These are phyloP conservation scores for Lentinula sp. DNA, from an alignment of 768 basidiomycete species.

Conservation along the genomic window DNA sequence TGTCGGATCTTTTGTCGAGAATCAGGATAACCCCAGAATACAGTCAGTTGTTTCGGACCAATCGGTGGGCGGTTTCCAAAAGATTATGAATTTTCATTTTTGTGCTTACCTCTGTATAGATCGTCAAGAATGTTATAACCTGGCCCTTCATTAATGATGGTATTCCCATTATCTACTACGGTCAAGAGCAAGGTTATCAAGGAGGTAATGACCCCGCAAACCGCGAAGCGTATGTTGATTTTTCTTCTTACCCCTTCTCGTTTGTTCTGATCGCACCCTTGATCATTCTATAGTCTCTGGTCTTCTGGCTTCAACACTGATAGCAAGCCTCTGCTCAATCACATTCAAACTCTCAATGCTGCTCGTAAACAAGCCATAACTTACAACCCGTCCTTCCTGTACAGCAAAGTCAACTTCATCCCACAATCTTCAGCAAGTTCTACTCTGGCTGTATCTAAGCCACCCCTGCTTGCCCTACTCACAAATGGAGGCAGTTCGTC, in stretches of 20 bases:
- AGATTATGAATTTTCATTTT: not conserved
- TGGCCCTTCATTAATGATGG: constrained; percentile 65
- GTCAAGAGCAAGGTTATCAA: constrained; percentile 59
- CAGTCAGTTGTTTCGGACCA: constrained; percentile 42
- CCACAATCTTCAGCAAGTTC: constrained; percentile 22
- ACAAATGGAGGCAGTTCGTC: constrained; percentile 41
- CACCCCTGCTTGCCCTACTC: constrained; percentile 48
- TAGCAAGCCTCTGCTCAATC: constrained; percentile 37
- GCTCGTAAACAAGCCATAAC: constrained; percentile 45
- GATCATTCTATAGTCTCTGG: constrained; percentile 44
- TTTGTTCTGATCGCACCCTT: not conserved
- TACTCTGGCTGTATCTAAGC: constrained; percentile 45
- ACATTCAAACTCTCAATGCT: constrained; percentile 40
- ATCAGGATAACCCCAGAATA: constrained; percentile 61
- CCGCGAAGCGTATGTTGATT: constrained; percentile 43
- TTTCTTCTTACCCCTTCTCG: not conserved
- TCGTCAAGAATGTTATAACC: constrained; percentile 49
- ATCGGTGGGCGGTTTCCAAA: constrained; percentile 24
- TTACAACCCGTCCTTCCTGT: constrained; percentile 36
- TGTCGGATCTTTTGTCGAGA: constrained; percentile 62
- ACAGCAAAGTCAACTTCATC: constrained; percentile 43
- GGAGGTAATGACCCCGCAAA: constrained; percentile 57
- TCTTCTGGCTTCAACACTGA: constrained; percentile 44
- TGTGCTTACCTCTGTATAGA: constrained; percentile 9
- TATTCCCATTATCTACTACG: constrained; percentile 67